Conservation (phyloP, 1,139 yeast species). For the Blastobotrys indianensis region DNA sequence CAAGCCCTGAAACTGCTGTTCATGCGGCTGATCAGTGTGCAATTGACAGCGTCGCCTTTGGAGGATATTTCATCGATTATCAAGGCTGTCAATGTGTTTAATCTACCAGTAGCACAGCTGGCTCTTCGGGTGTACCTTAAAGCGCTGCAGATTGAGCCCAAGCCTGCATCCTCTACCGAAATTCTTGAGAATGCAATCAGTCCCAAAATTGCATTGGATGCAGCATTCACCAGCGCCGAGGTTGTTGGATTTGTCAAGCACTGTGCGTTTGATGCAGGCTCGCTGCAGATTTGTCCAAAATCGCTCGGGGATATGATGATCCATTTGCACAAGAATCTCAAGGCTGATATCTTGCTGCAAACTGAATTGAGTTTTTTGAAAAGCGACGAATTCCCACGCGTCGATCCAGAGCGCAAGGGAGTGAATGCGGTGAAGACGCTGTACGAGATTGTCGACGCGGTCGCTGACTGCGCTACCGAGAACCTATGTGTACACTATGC, state of each 20-base stretch:
- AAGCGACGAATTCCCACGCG: slow-evolving; percentile 42
- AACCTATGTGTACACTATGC: slow-evolving; percentile 19
- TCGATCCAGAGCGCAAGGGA: slow-evolving; percentile 16
- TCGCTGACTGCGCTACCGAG: slow-evolving; percentile 24
- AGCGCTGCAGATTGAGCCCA: slow-evolving; percentile 6
- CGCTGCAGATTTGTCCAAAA: slow-evolving; percentile 3
- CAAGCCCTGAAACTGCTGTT: slow-evolving; percentile 15
- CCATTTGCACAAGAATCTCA: slow-evolving; percentile 31
- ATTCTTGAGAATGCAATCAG: slow-evolving; percentile 7
- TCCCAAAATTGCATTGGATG: background rate
- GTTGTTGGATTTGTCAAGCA: slow-evolving; percentile 6
- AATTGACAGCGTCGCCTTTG: slow-evolving; percentile 4
- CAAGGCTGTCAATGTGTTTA: slow-evolving; percentile 43
- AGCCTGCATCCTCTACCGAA: background rate
- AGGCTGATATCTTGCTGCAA: slow-evolving; percentile 33
- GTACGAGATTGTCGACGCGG: slow-evolving; percentile 29
- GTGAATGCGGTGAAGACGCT: slow-evolving; percentile 19
- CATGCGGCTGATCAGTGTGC: slow-evolving; percentile 7
- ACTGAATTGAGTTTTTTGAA: slow-evolving; percentile 43
- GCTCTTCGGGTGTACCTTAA: slow-evolving; percentile 32
- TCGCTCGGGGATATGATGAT: slow-evolving; percentile 38
- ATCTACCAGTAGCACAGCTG: slow-evolving; percentile 48
- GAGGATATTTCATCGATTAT: slow-evolving; percentile 21
- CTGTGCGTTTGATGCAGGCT: slow-evolving; percentile 9
- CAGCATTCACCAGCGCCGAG: slow-evolving; percentile 3